Percentiles rank a stretch among this genome's conserved stretches.
These are phyloP conservation scores for Carex littledalei DNA, from an alignment of 176 grass and related monocot species.

Conservation along the genomic window DNA sequence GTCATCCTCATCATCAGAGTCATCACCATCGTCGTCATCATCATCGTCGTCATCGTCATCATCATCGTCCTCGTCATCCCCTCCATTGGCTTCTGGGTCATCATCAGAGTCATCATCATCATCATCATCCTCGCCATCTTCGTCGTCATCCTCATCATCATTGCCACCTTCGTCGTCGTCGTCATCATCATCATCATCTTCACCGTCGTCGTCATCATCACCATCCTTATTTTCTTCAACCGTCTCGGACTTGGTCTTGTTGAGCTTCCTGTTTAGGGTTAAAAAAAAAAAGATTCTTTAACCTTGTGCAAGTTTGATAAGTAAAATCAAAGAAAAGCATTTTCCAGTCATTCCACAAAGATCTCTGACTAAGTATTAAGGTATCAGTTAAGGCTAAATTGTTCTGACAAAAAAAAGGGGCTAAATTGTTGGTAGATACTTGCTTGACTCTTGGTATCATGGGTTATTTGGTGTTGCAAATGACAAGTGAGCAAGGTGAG, in stretches of 20 bases:
- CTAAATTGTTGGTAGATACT: background rate
- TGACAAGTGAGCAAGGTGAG: background rate
- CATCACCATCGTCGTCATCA: conserved; percentile 43
- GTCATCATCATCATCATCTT: conserved; percentile 34
- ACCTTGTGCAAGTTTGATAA: background rate
- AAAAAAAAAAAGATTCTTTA: background rate
- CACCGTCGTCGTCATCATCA: conserved; percentile 44
- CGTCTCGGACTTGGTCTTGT: conserved; percentile 37
- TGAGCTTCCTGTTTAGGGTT: conserved; percentile 29
- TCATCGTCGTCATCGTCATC: conserved; percentile 49
- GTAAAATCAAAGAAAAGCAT: background rate
- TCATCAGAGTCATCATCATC: conserved; percentile 45
- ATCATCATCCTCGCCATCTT: conserved; percentile 41
- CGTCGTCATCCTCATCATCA: conserved; percentile 47
- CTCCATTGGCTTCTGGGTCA: no score
- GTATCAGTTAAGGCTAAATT: background rate
- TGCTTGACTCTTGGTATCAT: background rate
- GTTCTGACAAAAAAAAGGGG: background rate
- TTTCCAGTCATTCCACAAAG: background rate
- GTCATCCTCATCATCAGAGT: conserved; percentile 37
- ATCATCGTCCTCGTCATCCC: conserved; percentile 26
- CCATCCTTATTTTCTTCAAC: conserved; percentile 58
- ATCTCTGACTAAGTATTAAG: background rate
- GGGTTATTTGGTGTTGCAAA: background rate
- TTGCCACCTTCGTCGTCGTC: conserved; percentile 31